phyloP scores from a whole-genome alignment of 2,329 filamentous ascomycete species.

The Penicillium frequentans region DNA sequence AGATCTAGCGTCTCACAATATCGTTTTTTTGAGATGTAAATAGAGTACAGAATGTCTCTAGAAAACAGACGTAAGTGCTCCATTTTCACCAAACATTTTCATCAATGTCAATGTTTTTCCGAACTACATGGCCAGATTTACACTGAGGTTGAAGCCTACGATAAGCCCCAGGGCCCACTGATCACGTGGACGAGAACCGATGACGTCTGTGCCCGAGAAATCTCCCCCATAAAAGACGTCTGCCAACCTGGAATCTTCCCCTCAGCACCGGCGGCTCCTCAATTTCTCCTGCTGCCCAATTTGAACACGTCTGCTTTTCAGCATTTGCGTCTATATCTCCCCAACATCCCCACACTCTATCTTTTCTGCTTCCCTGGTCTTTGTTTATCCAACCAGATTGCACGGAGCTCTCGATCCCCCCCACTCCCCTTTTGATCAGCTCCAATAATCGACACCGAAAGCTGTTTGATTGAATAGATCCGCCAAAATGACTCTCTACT shows the following conservation, averaged over 20 bases:
- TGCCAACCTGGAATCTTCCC: slow-evolving; percentile 42
- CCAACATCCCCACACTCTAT: not conserved
- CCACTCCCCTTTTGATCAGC: slow-evolving; percentile 21
- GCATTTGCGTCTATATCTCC: not conserved
- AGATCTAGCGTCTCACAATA: too few species aligned
- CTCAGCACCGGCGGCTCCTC: slow-evolving; percentile 22
- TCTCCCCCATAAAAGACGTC: slow-evolving; percentile 61
- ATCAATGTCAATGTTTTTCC: not conserved
- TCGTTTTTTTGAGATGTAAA: too few species aligned
- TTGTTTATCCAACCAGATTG: slow-evolving; percentile 20
- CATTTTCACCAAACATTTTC: too few species aligned
- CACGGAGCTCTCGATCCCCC: slow-evolving; percentile 10
- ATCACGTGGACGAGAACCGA: slow-evolving; percentile 24
- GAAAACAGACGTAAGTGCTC: too few species aligned
- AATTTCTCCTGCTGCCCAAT: slow-evolving; percentile 35
- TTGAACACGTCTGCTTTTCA: slow-evolving; percentile 9
- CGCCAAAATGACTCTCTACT: slow-evolving; percentile 67
- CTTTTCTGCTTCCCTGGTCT: slow-evolving; percentile 1
- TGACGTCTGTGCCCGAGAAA: slow-evolving; percentile 35
- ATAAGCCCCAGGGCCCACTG: not conserved
- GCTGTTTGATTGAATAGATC: slow-evolving; percentile 1
- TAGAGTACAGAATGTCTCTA: too few species aligned
- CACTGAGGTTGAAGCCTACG: too few species aligned
- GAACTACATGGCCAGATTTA: not conserved
- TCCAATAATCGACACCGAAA: slow-evolving; percentile 7